A percentile compares a stretch with the other conserved stretches of the same genome.
These are phyloP conservation scores for Calonectria multiphialidica DNA, from an alignment of 2,329 filamentous ascomycete genomes.

Conservation along the genomic window DNA sequence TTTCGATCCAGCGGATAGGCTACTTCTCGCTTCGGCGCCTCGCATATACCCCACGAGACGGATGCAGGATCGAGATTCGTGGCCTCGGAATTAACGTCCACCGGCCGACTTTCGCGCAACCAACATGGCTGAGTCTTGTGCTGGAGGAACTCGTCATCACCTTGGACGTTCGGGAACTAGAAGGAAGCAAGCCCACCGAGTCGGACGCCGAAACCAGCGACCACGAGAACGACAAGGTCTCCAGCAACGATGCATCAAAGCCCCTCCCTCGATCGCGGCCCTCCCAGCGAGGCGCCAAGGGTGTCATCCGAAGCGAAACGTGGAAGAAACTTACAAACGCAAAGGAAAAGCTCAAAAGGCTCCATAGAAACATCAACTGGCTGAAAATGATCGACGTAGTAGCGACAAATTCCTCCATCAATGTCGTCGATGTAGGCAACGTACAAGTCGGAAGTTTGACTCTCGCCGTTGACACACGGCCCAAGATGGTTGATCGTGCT, in stretches of 20 bases:
- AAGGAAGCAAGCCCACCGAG: slow-evolving; percentile 56
- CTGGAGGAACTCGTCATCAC: slow-evolving; percentile 88
- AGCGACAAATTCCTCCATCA: slow-evolving; percentile 82
- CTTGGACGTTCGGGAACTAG: slow-evolving; percentile 78
- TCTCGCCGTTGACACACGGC: slow-evolving; percentile 89
- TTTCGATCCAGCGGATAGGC: slow-evolving; percentile 95
- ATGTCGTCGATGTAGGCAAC: slow-evolving; percentile 84
- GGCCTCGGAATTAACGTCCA: slow-evolving; percentile 90
- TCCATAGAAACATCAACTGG: slow-evolving; percentile 91
- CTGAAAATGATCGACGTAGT: slow-evolving; percentile 90
- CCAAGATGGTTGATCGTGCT: slow-evolving; percentile 90
- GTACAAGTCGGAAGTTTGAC: slow-evolving; percentile 88
- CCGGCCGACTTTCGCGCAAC: slow-evolving; percentile 94
- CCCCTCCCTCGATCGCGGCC: slow-evolving; percentile 34
- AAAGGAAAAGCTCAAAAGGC: slow-evolving; percentile 87
- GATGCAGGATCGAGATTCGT: slow-evolving; percentile 88
- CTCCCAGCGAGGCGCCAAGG: slow-evolving; percentile 26
- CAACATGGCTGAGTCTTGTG: slow-evolving; percentile 94
- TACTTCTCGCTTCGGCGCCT: slow-evolving; percentile 93
- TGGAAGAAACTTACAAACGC: slow-evolving; percentile 84
- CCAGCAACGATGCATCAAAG: slow-evolving; percentile 39
- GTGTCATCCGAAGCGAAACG: slow-evolving; percentile 71
- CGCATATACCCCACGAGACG: slow-evolving; percentile 89
- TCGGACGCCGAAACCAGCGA: slow-evolving; percentile 44
- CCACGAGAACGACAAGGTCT: slow-evolving; percentile 42